Percentiles rank a stretch among this genome's conserved stretches.
phyloP scores from a whole-genome alignment of 192 early-diverging fungal species.

The Coemansia sp. region DNA sequence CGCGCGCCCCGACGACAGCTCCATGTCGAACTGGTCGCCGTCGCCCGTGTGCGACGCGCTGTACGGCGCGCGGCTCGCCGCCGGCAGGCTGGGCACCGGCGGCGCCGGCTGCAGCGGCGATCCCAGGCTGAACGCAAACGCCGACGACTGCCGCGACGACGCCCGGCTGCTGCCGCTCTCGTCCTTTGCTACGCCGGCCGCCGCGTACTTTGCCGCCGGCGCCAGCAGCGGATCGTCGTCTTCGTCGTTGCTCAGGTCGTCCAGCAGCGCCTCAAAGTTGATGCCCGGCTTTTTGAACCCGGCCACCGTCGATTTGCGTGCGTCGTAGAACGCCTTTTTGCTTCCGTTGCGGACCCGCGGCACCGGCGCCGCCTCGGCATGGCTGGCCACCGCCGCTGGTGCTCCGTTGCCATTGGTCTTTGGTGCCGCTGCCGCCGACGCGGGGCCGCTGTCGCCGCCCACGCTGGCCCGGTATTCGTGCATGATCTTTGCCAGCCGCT shows the following conservation, averaged over 20 bases:
- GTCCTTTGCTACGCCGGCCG: neutral
- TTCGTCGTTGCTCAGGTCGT: slow-evolving; percentile 27
- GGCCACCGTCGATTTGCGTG: slow-evolving; percentile 38
- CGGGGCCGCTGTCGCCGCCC: neutral
- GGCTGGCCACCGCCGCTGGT: neutral
- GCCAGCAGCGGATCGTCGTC: slow-evolving; percentile 9
- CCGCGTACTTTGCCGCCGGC: slow-evolving; percentile 1
- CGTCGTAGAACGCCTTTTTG: slow-evolving; percentile 23
- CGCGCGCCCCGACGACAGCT: slow-evolving; percentile 34
- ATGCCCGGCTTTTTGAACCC: slow-evolving; percentile 46
- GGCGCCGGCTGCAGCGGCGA: slow-evolving; percentile 19
- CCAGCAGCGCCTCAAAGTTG: slow-evolving; percentile 44
- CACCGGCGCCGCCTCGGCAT: neutral
- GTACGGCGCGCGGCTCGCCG: slow-evolving; percentile 6
- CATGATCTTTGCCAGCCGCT: slow-evolving; percentile 57
- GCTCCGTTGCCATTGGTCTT: neutral
- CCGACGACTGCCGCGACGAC: slow-evolving; percentile 6
- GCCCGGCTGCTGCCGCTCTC: neutral
- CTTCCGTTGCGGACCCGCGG: neutral
- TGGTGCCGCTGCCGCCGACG: neutral
- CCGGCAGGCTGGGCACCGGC: slow-evolving; percentile 21
- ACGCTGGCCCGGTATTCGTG: slow-evolving; percentile 35
- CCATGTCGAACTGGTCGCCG: slow-evolving; percentile 17
- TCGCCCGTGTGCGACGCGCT: slow-evolving; percentile 1
- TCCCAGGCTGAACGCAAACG: slow-evolving; percentile 16